Evolutionary conservation across 495 filamentous ascomycete genomes (phyloP).

Genomic region (Penicillium desertorum): DNA sequence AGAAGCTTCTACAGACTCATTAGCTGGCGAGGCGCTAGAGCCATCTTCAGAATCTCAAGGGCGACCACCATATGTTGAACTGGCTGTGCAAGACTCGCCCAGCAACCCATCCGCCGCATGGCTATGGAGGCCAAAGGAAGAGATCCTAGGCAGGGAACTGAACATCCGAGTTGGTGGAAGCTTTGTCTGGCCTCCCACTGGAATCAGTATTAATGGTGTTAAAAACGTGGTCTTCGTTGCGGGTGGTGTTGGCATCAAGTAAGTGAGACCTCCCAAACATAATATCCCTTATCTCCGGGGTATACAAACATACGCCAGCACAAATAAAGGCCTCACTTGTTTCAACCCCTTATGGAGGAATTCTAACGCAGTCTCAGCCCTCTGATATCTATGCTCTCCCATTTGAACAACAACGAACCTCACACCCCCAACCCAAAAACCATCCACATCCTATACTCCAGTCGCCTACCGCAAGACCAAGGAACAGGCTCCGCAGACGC

Average conservation of each 20-base stretch:
- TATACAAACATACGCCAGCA: background rate
- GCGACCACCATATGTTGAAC: constrained; percentile 58
- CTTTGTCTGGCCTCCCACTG: constrained; percentile 71
- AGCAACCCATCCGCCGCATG: constrained; percentile 70
- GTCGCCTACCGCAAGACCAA: constrained; percentile 31
- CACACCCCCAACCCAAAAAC: constrained; percentile 22
- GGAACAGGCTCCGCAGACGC: constrained; percentile 40
- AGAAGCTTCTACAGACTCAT: constrained; percentile 21
- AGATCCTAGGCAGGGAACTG: constrained; percentile 59
- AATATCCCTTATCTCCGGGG: background rate
- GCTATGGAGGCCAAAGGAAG: constrained; percentile 59
- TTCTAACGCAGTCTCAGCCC: constrained; percentile 35
- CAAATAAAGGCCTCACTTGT: background rate
- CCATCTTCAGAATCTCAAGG: constrained; percentile 27
- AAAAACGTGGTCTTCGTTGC: constrained; percentile 70
- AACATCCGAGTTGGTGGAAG: constrained; percentile 73
- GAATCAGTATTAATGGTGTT: constrained; percentile 39
- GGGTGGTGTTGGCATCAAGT: constrained; percentile 83
- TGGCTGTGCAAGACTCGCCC: constrained; percentile 68
- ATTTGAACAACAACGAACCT: constrained; percentile 37
- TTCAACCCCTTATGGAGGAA: background rate
- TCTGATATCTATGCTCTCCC: constrained; percentile 58
- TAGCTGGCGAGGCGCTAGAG: constrained; percentile 22
- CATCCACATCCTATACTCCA: constrained; percentile 48
- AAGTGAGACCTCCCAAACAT: constrained; percentile 12